phyloP scores from a whole-genome alignment of 2,329 filamentous ascomycete genomes.

The Fusarium goolgardi region DNA sequence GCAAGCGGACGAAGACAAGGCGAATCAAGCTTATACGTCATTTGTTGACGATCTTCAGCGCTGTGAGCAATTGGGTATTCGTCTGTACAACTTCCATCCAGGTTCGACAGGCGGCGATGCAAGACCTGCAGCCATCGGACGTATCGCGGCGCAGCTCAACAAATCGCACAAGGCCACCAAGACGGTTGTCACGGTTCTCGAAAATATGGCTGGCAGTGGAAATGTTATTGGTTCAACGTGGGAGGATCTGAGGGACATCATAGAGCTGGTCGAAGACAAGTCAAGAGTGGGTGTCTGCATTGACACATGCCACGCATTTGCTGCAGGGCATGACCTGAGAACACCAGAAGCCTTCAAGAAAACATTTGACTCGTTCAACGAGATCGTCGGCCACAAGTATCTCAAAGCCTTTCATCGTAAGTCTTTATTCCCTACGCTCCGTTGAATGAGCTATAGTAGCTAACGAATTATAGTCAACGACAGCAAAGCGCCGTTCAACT shows the following conservation, averaged over 20 bases:
- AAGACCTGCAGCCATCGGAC: slow-evolving; percentile 75
- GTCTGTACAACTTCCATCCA: slow-evolving; percentile 97
- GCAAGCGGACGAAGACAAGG: slow-evolving; percentile 81
- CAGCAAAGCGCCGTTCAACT: slow-evolving; percentile 87
- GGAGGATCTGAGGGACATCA: slow-evolving; percentile 87
- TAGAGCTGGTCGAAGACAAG: slow-evolving; percentile 83
- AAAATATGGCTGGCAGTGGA: slow-evolving; percentile 94
- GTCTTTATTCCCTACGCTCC: slow-evolving; percentile 17
- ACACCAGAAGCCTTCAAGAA: slow-evolving; percentile 76
- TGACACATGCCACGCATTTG: slow-evolving; percentile 96
- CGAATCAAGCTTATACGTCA: slow-evolving; percentile 83
- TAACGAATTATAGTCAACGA: slow-evolving; percentile 75
- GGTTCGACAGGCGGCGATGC: slow-evolving; percentile 79
- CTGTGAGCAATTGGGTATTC: slow-evolving; percentile 87
- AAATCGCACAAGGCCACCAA: slow-evolving; percentile 80
- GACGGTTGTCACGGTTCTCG: slow-evolving; percentile 83
- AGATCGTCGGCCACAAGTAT: slow-evolving; percentile 80
- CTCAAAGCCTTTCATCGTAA: slow-evolving; percentile 81
- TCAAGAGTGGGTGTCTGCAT: slow-evolving; percentile 90
- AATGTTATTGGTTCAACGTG: slow-evolving; percentile 89
- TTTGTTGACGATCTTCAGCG: slow-evolving; percentile 90
- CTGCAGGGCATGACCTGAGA: slow-evolving; percentile 90
- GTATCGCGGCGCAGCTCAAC: slow-evolving; percentile 87
- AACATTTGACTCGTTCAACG: slow-evolving; percentile 81
- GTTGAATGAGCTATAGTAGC: not conserved